Conservation (phyloP, 441 rosid species). For the Biscutella laevigata region DNA sequence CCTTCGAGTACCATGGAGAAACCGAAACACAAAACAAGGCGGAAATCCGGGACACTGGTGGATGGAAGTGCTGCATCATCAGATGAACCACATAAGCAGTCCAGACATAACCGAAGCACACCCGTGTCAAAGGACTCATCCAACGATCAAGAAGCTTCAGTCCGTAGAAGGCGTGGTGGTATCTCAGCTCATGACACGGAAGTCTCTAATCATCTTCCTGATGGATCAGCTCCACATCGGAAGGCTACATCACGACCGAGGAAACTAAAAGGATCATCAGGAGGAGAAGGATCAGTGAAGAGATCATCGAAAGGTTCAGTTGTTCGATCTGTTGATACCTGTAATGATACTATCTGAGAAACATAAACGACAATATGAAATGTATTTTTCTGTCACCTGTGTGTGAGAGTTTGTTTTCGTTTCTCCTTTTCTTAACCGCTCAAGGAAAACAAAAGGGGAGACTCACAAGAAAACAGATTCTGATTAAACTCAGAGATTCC, state of each 20-base stretch:
- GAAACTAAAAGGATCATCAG: constrained; percentile 41
- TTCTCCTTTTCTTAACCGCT: not conserved
- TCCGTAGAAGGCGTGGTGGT: constrained; percentile 27
- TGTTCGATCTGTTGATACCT: no score
- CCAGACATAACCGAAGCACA: constrained; percentile 37
- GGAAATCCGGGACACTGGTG: no score
- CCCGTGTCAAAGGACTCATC: constrained; percentile 32
- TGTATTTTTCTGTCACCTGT: constrained; percentile 1
- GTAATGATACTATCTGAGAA: constrained; percentile 19
- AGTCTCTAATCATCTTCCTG: constrained; percentile 25
- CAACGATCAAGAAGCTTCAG: constrained; percentile 27
- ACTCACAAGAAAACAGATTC: constrained; percentile 2
- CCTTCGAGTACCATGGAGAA: constrained; percentile 27
- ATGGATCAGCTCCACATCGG: constrained; percentile 31
- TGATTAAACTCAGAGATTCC: no score
- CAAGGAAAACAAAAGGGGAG: not conserved
- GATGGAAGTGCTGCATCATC: constrained; percentile 15
- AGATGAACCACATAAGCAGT: constrained; percentile 33
- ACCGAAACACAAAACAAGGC: constrained; percentile 41
- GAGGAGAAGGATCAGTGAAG: constrained; percentile 26
- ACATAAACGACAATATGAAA: no score
- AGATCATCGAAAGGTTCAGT: constrained; percentile 32
- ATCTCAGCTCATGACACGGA: constrained; percentile 28
- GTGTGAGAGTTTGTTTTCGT: constrained; percentile 17
- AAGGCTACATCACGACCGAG: constrained; percentile 36